Percentiles rank a stretch among this genome's conserved stretches.
These are phyloP conservation scores for Sarcomyxa edulis DNA, from an alignment of 768 basidiomycete genomes.

Conservation along the genomic window DNA sequence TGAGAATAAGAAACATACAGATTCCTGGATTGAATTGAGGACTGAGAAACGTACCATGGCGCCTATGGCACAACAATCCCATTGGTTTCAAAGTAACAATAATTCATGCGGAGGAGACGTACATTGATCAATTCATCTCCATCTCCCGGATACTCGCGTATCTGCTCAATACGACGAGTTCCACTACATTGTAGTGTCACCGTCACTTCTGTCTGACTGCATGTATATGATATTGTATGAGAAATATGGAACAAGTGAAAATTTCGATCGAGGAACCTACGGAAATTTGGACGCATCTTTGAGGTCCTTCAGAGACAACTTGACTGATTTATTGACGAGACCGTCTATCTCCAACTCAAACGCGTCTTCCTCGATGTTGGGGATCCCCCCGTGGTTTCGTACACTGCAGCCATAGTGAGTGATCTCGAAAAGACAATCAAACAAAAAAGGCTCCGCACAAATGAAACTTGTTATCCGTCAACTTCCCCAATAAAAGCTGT, in stretches of 20 bases:
- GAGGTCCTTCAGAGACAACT: constrained; percentile 40
- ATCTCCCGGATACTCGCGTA: constrained; percentile 46
- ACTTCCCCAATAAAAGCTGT: constrained; percentile 36
- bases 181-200: constrained; percentile 54
- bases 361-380: constrained; percentile 39
- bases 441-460: constrained; percentile 31
- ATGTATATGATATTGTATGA: constrained; percentile 1
- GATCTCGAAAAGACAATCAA: background rate
- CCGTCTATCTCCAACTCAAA: constrained; percentile 49
- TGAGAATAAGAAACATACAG: too few species aligned
- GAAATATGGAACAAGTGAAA: background rate
- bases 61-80: too few species aligned
- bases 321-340: constrained; percentile 39
- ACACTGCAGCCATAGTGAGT: constrained; percentile 23
- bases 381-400: constrained; percentile 50
- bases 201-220: constrained; percentile 41
- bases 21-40: too few species aligned
- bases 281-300: constrained; percentile 42
- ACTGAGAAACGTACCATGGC: too few species aligned
- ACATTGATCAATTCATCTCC: constrained; percentile 49
- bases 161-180: constrained; percentile 47
- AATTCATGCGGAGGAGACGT: constrained; percentile 35
- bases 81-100: background rate
- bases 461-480: constrained; percentile 45
- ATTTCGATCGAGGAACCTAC: constrained; percentile 20